Evolutionary conservation across 192 early-diverging fungal genomes (phyloP).

Genomic region (Coemansia sp.): DNA sequence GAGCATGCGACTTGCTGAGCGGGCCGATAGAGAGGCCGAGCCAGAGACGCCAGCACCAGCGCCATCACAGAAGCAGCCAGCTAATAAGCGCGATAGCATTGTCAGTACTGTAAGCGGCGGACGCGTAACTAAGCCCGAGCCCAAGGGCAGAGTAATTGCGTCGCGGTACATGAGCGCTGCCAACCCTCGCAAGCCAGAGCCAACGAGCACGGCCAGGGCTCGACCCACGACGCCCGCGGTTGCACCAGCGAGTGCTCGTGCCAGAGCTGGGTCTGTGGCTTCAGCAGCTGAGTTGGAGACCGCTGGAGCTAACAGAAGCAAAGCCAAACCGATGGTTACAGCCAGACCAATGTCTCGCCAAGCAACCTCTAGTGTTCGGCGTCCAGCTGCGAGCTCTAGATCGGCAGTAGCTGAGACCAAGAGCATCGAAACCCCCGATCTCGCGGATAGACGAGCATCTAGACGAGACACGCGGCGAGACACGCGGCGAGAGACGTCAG

Average conservation of each 20-base stretch:
- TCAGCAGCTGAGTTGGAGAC: background rate
- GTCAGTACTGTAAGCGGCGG: constrained; percentile 7
- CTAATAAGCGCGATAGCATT: constrained; percentile 11
- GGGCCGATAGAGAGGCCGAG: constrained; percentile 8
- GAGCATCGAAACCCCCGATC: background rate
- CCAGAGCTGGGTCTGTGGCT: background rate
- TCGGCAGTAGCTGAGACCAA: background rate
- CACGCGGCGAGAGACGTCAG: background rate
- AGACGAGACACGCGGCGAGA: background rate
- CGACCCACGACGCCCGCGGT: background rate
- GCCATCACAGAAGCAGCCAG: background rate
- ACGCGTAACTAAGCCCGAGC: constrained; percentile 37
- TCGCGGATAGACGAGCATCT: background rate
- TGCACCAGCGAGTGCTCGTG: background rate
- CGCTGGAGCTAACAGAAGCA: background rate
- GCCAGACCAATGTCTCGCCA: background rate
- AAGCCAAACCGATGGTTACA: background rate
- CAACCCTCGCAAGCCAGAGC: background rate
- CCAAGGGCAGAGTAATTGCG: constrained; percentile 27
- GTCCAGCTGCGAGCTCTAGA: background rate
- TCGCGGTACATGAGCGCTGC: constrained; percentile 46
- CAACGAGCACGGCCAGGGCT: background rate
- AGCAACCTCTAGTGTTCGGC: background rate
- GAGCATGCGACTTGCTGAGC: constrained; percentile 29
- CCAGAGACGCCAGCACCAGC: background rate